Conservation (phyloP, 1,284 basidiomycete genomes). For the Ganoderma boninense region DNA sequence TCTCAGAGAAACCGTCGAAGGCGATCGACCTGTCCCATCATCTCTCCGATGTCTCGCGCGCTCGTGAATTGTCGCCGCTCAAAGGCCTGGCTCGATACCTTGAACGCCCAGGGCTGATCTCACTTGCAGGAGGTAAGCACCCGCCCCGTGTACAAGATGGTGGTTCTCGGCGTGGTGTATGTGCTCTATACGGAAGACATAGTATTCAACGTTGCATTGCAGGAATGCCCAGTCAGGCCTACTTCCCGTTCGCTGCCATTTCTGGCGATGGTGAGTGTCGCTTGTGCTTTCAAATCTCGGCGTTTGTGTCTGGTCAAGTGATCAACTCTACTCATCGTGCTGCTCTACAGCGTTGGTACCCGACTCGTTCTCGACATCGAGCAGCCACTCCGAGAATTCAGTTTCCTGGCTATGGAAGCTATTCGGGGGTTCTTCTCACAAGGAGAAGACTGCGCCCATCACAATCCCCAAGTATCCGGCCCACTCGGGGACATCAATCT, state of each 20-base stretch:
- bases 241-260: conserved; percentile 71
- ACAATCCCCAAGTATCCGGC: conserved; percentile 69
- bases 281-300: conserved; percentile 32
- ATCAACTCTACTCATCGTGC: not conserved
- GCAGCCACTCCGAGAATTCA: conserved; percentile 42
- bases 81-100: conserved; percentile 70
- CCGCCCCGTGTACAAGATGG: not conserved
- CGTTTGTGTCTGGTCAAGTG: conserved; percentile 44
- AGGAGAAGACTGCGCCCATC: conserved; percentile 58
- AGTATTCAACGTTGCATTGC: not conserved
- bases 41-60: conserved; percentile 61
- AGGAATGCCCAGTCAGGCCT: conserved; percentile 68
- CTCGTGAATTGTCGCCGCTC: conserved; percentile 64
- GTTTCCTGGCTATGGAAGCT: conserved; percentile 75
- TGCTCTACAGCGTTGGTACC: conserved; percentile 41
- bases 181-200: not conserved
- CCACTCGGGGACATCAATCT: conserved; percentile 65
- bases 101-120: conserved; percentile 58
- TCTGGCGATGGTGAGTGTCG: conserved; percentile 50
- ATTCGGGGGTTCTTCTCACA: conserved; percentile 51
- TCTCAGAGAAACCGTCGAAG: conserved; percentile 47
- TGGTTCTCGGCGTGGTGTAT: not conserved
- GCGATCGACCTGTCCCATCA: conserved; percentile 69
- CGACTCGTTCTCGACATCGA: conserved; percentile 46
- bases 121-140: conserved; percentile 64